phyloP scores from a whole-genome alignment of 2,329 filamentous ascomycete species.

The Monosporascus sp. region DNA sequence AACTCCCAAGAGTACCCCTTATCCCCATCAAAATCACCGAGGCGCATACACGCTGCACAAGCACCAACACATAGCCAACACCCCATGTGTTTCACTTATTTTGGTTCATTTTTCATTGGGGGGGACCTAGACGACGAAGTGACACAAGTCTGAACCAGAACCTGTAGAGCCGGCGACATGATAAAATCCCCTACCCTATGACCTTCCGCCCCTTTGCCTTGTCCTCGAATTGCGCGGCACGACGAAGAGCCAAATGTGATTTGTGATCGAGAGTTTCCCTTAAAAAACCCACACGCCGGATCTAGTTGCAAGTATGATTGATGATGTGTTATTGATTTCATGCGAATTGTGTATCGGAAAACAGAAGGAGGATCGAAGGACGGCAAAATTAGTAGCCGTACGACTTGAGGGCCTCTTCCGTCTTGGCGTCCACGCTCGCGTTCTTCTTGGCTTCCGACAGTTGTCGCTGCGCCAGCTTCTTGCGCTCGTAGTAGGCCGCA shows the following conservation, averaged over 20 bases:
- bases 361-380: constrained; percentile 22
- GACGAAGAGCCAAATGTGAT: constrained; percentile 27
- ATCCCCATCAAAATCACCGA: too few relatives aligned
- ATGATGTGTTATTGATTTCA: constrained; percentile 22
- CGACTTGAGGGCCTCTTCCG: constrained; percentile 79
- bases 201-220: constrained; percentile 21
- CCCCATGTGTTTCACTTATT: constrained; percentile 6
- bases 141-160: constrained; percentile 23
- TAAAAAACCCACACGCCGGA: constrained; percentile 27
- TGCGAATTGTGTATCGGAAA: constrained; percentile 24
- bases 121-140: constrained; percentile 28
- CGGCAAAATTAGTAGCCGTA: constrained; percentile 73
- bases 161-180: constrained; percentile 21
- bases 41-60: neutral
- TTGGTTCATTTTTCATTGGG: constrained; percentile 32
- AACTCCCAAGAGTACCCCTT: too few relatives aligned
- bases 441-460: constrained; percentile 89
- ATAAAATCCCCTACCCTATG: constrained; percentile 22
- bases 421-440: constrained; percentile 81
- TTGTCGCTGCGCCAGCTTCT: constrained; percentile 93
- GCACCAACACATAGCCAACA: neutral
- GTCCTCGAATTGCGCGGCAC: constrained; percentile 25
- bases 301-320: constrained; percentile 30
- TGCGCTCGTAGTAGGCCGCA: constrained; percentile 98
- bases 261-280: constrained; percentile 28